These are phyloP conservation scores for Erodium maritimum DNA, from an alignment of 345 rosid genomes.

Conservation along the genomic window DNA sequence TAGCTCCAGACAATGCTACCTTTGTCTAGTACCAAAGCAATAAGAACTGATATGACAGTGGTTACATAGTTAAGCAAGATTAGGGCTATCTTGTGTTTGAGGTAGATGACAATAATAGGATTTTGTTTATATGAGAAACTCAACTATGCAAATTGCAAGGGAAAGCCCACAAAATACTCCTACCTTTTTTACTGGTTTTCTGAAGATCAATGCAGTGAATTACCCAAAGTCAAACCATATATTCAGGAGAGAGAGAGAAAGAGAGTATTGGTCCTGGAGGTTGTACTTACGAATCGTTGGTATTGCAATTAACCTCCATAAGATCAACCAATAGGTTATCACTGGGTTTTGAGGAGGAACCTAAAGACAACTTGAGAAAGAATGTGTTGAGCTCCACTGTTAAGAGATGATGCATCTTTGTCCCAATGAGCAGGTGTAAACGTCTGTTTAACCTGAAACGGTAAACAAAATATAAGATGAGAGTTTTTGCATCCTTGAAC, in stretches of 20 bases:
- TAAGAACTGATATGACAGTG: no score
- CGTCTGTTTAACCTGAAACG: constrained; percentile 67
- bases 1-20: no score
- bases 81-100: no score
- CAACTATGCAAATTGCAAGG: constrained; percentile 85
- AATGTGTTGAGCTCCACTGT: constrained; percentile 94
- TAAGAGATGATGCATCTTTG: constrained; percentile 77
- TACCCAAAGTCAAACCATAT: no score
- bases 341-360: constrained; percentile 91
- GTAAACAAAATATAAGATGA: constrained; percentile 1
- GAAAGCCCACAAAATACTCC: constrained; percentile 98
- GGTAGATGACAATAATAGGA: no score
- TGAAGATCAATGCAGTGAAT: constrained; percentile 12
- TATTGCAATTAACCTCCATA: constrained; percentile 97
- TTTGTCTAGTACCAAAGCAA: no score
- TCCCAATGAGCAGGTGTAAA: constrained; percentile 99
- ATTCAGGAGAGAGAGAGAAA: neutral
- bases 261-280: constrained; percentile 72
- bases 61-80: no score
- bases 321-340: constrained; percentile 70
- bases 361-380: constrained; percentile 97
- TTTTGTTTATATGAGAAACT: constrained; percentile 91
- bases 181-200: constrained; percentile 77
- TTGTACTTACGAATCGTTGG: constrained; percentile 95
- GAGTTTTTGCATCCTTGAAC: neutral